Base-by-base conservation (phyloP, 176 grass and related monocot genomes). In the Musa acuminata region DNA sequence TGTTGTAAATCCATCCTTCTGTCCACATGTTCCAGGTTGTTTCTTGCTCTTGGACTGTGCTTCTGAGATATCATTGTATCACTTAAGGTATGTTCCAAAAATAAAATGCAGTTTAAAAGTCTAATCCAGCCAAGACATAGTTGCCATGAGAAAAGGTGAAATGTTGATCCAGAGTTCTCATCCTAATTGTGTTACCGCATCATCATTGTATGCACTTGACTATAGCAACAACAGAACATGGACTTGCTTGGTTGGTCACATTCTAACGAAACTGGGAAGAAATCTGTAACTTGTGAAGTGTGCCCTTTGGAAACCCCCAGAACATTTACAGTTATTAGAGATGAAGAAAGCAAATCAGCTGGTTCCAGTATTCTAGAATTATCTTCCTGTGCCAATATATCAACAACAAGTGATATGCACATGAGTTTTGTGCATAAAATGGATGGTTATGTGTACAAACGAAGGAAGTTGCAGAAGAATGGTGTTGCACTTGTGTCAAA, bases 391-490 rank as follows among this genome's bases (percentile, higher is more conserved):
- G 52, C 85, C 60, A 52, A 49, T 83, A 76, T 76, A 76, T 68
- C 67, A n/a, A 58, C 29, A 75, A 24, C 25, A 11, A 81, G 79
- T 78, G 78, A 62, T 83, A 84, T 84, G 72, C 85, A 82, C 72
- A 77, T 85, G 23, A 75, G 82, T 79, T 88, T 83, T 75, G 26
- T 79, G 58, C 77, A 60, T 78, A 88, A 83, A 72, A 85, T 77
- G 81, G 83, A 84, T 79, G 75, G 54, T 9, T 78, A 83, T 82
- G 83, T 88, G 58, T 88, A 88, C 72, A 88, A 88, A 77, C 77
- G 85, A 65, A 81, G 83, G 79, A 92, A 85, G 86, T 60, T 86
- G 78, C 83, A 84, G 51, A 78, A 83, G 71, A 83, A 87, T 78
- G 77, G 55, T 77, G 82, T 78, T 91, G 68, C 82, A 11, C 51